These are phyloP conservation scores for Rhodamnia rubescens DNA, from an alignment of 345 rosid species.

Conservation along the genomic window DNA sequence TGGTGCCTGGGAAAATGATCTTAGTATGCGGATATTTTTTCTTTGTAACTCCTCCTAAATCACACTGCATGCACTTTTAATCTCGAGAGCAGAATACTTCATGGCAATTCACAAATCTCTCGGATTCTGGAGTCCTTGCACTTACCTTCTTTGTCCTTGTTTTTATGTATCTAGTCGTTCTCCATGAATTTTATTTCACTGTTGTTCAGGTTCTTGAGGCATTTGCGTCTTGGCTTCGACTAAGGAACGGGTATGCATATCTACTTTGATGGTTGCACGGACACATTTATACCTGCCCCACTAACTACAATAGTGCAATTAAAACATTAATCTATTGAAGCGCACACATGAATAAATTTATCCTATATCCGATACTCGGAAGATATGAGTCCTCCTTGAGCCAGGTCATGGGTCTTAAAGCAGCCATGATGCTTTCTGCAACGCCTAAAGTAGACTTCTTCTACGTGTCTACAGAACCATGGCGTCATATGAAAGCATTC, in stretches of 20 bases:
- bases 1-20: neutral
- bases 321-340: neutral
- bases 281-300: neutral
- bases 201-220: constrained; percentile 90
- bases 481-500: neutral
- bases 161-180: neutral
- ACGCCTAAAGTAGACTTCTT: neutral
- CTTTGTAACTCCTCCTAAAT: neutral
- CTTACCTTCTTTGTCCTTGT: neutral
- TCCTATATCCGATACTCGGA: neutral
- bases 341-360: neutral
- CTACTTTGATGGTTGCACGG: neutral
- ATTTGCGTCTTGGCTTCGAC: constrained; percentile 95
- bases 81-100: neutral
- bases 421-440: neutral
- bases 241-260: constrained; percentile 66
- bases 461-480: neutral
- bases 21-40: neutral
- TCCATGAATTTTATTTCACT: neutral
- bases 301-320: neutral
- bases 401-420: neutral
- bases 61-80: neutral
- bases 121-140: neutral
- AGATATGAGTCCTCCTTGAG: neutral
- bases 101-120: neutral